Evolutionary conservation across 2,329 filamentous ascomycete genomes (phyloP).

Genomic region (Talaromyces sp.): DNA sequence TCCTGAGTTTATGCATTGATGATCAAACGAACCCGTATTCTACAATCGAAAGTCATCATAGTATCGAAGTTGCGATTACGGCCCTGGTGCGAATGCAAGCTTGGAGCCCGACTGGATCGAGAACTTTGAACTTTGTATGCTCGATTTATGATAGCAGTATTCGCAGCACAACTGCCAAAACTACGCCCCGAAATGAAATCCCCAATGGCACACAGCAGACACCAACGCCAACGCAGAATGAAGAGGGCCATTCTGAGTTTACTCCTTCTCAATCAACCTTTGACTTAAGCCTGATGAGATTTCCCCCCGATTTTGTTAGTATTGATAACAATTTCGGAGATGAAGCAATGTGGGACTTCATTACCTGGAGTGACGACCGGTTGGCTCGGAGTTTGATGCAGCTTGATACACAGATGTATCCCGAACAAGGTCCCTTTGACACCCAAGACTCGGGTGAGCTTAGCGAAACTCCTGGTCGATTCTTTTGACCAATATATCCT

Average conservation of each 20-base stretch:
- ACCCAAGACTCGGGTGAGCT: neutral
- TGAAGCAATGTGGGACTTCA: conserved; percentile 30
- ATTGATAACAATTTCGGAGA: conserved; percentile 12
- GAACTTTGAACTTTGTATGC: conserved; percentile 58
- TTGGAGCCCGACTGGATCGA: conserved; percentile 58
- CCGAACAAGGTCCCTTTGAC: neutral
- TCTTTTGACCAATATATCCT: neutral
- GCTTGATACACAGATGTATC: neutral
- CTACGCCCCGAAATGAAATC: neutral
- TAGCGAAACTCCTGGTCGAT: neutral
- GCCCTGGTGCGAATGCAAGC: conserved; percentile 50
- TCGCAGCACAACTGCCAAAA: neutral
- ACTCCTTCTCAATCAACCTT: conserved; percentile 10
- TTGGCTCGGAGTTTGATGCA: conserved; percentile 8
- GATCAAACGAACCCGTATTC: conserved; percentile 49
- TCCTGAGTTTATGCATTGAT: conserved; percentile 61
- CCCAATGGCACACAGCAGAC: neutral
- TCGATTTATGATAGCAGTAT: conserved; percentile 57
- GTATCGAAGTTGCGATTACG: conserved; percentile 43
- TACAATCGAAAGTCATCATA: conserved; percentile 47
- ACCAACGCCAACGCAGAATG: neutral
- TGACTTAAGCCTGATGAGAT: conserved; percentile 10
- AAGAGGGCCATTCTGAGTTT: neutral
- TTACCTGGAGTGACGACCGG: conserved; percentile 33
- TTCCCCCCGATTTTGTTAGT: conserved; percentile 13